Conservation (phyloP, 2,329 filamentous ascomycete species). For the Hymenoscyphus fraxineus region DNA sequence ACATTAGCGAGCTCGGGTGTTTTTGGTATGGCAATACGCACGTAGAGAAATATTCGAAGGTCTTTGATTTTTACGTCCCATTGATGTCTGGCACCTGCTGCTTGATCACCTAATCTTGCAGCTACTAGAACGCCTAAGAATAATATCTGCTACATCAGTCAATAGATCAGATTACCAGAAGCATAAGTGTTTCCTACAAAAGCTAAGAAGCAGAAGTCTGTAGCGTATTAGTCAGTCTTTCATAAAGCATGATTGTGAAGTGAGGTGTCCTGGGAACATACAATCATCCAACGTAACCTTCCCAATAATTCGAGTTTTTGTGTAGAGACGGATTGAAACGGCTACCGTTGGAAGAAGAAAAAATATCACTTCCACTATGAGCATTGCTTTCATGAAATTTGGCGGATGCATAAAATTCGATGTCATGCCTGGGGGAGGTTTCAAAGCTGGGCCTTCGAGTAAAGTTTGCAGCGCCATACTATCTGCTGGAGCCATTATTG, state of each 20-base stretch:
- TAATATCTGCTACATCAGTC: too few species aligned
- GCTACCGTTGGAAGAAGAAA: background rate
- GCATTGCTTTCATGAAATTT: background rate
- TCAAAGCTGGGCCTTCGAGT: background rate
- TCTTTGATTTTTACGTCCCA: conserved; percentile 6
- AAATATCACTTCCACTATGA: background rate
- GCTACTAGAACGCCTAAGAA: too few species aligned
- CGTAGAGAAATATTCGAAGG: background rate
- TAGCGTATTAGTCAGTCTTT: background rate
- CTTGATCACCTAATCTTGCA: background rate
- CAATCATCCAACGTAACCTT: background rate
- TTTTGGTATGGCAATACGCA: background rate
- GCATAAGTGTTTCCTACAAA: background rate
- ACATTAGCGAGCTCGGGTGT: background rate
- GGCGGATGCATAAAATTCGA: background rate
- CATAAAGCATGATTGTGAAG: background rate
- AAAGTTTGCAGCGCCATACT: background rate
- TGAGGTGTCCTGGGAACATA: background rate
- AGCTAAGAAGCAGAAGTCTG: conserved; percentile 3
- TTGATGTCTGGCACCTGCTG: conserved; percentile 3
- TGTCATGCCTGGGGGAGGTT: background rate
- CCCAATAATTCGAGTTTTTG: background rate
- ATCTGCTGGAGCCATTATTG: too few species aligned
- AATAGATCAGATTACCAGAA: too few species aligned
- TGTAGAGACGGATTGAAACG: background rate